Evolutionary conservation across 1,284 basidiomycete genomes (phyloP).

Genomic region (Cryptococcus hybrid): DNA sequence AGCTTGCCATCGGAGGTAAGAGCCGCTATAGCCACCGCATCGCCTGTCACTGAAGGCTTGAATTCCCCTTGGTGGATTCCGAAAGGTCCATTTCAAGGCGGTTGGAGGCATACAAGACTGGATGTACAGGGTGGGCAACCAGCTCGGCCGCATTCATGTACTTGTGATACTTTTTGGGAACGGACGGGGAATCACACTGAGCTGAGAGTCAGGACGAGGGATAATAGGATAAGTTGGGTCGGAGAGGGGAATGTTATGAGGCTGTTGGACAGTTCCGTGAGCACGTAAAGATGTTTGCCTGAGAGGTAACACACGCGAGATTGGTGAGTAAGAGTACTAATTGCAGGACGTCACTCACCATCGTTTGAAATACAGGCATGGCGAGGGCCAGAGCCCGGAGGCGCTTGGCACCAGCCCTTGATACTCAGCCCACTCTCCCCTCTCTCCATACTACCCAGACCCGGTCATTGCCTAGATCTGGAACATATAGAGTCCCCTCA

Average conservation of each 20-base stretch:
- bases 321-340: background rate
- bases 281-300: slow-evolving; percentile 44
- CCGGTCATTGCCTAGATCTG: slow-evolving; percentile 46
- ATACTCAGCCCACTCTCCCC: slow-evolving; percentile 30
- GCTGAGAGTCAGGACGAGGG: slow-evolving; percentile 23
- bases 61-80: slow-evolving; percentile 23
- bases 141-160: slow-evolving; percentile 45
- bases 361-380: slow-evolving; percentile 38
- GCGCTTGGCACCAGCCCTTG: slow-evolving; percentile 34
- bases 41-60: slow-evolving; percentile 27
- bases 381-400: slow-evolving; percentile 41
- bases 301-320: background rate
- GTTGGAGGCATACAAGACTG: slow-evolving; percentile 46
- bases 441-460: slow-evolving; percentile 37
- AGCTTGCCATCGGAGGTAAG: slow-evolving; percentile 27
- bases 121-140: slow-evolving; percentile 24
- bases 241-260: slow-evolving; percentile 36
- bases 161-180: slow-evolving; percentile 25
- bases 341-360: slow-evolving; percentile 22
- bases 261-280: slow-evolving; percentile 42
- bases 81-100: slow-evolving; percentile 37
- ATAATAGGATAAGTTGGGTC: slow-evolving; percentile 19
- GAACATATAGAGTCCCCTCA: slow-evolving; percentile 35
- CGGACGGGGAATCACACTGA: slow-evolving; percentile 32
- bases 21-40: slow-evolving; percentile 40